Base-by-base conservation (phyloP, 2,329 filamentous ascomycete species). In the Cephalotrichum gorgonifer region DNA sequence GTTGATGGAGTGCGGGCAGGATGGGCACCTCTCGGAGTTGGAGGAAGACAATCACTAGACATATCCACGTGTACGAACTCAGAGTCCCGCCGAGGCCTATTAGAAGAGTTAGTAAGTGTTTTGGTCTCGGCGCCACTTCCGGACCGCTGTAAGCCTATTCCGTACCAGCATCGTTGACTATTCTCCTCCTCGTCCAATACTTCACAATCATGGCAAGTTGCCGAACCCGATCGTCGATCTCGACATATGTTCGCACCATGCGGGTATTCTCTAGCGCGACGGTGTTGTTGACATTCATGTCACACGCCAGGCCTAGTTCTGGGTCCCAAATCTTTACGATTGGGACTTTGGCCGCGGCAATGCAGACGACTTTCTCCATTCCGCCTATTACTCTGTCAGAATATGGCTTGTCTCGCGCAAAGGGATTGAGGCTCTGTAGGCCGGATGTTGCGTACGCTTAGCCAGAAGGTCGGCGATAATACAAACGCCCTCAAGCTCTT, bases 281-380 rank as follows among this genome's bases (percentile, higher is more conserved):
- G 1, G 90, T 93, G 59, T 97, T 98, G 71, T 98, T 98, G 69
- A 98, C 90, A 58, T 98, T 98, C 85, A 98, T 93, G 63, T 98
- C 93, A 64, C 90, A 96, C 15, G 89, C 86, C 46, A 98, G 74
- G 55, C 83, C 74, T 50, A 96, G 73, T 64, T 95, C 88, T 3
- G 93, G 93, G 63, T 98, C 93, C 90, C 93, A 98, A 50, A 95
- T 87, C 71, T 97, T 97, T 57, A 98, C 93, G 60, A 98, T 98
- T 4, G 93, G 91, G 14, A 98, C 93, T 67, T 96, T 97, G 52
- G 93, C 93, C 39, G 86, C 87, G 26, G 88, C 88, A 47, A 97
- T 88, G 63, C 93, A 98, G 23, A 96, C 86, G 1, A 98, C 89
- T 59, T 88, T 88, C 64, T 97, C 79, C 93, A 98, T 98, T 35